These are phyloP conservation scores for Patellifolia procumbens DNA, from an alignment of 179 eudicot genomes.

Conservation along the genomic window DNA sequence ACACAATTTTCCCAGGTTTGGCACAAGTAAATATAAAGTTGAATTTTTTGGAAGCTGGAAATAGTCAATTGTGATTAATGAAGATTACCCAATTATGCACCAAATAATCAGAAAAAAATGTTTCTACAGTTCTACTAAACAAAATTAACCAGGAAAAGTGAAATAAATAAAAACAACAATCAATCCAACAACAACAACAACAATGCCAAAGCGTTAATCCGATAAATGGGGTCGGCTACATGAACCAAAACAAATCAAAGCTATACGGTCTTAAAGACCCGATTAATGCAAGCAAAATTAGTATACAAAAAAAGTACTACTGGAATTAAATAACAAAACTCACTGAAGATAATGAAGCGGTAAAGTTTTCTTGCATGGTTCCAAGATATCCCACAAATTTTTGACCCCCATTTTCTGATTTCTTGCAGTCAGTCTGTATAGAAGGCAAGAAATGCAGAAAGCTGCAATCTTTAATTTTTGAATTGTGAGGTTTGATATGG, in stretches of 20 bases:
- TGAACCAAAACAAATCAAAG: too few relatives aligned
- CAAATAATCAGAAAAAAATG: background rate
- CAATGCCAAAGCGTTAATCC: too few relatives aligned
- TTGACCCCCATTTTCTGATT: slow-evolving; percentile 71
- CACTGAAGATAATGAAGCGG: slow-evolving; percentile 95
- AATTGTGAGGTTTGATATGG: background rate
- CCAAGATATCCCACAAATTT: slow-evolving; percentile 87
- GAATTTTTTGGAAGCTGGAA: too few relatives aligned
- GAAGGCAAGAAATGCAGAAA: background rate
- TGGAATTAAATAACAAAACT: slow-evolving; percentile 28
- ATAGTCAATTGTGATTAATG: background rate
- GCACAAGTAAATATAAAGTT: too few relatives aligned
- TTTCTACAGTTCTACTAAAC: background rate
- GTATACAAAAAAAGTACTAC: background rate
- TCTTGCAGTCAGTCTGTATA: background rate
- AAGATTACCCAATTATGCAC: background rate
- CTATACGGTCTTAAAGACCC: too few relatives aligned
- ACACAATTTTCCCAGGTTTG: too few relatives aligned
- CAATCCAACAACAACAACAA: background rate
- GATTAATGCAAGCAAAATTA: background rate
- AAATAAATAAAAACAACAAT: background rate
- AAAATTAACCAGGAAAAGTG: background rate
- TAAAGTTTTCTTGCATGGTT: slow-evolving; percentile 89
- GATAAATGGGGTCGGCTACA: too few relatives aligned
- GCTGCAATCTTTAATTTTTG: background rate